Evolutionary conservation across 345 rosid genomes (phyloP).

Genomic region (Salix caprea): DNA sequence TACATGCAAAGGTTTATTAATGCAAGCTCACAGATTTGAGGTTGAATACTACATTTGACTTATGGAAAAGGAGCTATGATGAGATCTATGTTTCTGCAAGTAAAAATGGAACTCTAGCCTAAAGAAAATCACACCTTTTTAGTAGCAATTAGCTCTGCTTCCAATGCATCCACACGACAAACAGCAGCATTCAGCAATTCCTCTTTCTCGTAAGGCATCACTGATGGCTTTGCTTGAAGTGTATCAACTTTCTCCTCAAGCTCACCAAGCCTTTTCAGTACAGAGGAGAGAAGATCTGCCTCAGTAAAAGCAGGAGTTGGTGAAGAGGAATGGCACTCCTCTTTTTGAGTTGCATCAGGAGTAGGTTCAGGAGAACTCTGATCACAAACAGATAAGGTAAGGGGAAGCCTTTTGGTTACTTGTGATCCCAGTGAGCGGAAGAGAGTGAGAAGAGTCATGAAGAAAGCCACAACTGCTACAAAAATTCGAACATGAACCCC

Average conservation of each 20-base stretch:
- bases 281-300: conserved; percentile 61
- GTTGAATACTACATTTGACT: neutral
- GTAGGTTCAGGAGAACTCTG: conserved; percentile 35
- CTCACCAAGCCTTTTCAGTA: conserved; percentile 72
- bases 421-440: conserved; percentile 42
- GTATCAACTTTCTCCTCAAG: conserved; percentile 85
- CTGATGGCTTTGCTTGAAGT: conserved; percentile 82
- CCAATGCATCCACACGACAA: conserved; percentile 93
- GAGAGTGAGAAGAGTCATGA: conserved; percentile 53
- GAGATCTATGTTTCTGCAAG: neutral
- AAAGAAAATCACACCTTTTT: conserved; percentile 58
- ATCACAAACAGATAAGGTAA: conserved; percentile 24
- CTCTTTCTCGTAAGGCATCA: conserved; percentile 97
- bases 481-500: conserved; percentile 48
- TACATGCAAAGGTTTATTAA: neutral
- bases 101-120: neutral
- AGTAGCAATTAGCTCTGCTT: conserved; percentile 97
- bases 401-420: conserved; percentile 48
- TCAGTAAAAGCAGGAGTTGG: conserved; percentile 45
- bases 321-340: conserved; percentile 55
- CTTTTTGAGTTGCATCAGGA: conserved; percentile 27
- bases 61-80: neutral
- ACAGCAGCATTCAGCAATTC: conserved; percentile 95
- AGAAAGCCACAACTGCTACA: conserved; percentile 48
- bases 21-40: neutral